Conservation (phyloP, 805 yeast species). For the Brettanomyces naardenensis region DNA sequence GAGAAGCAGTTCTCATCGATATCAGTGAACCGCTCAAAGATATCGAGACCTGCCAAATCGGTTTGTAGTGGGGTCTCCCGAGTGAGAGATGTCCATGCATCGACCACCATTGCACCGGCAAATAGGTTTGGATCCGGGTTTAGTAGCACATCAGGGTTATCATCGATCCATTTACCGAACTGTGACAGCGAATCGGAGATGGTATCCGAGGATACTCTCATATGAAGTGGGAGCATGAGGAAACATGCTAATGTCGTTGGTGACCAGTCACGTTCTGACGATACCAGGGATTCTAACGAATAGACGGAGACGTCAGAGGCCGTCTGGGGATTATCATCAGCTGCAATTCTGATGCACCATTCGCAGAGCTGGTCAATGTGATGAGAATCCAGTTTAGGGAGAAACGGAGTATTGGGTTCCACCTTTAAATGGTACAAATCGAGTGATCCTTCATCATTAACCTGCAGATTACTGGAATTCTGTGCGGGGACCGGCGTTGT, state of each 20-base stretch:
- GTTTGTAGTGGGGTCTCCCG: not conserved
- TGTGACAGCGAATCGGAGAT: not conserved
- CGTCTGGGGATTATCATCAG: not conserved
- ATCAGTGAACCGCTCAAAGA: not conserved
- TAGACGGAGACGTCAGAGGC: not conserved
- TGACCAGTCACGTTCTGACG: not conserved
- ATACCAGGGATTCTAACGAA: not conserved
- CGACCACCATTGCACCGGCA: slow-evolving; percentile 2
- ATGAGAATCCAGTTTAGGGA: not conserved
- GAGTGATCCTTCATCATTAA: not conserved
- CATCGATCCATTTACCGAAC: not conserved
- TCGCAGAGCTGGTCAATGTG: not conserved
- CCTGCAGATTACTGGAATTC: not conserved
- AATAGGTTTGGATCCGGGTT: not conserved
- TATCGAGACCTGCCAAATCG: no score
- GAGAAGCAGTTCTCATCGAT: not conserved
- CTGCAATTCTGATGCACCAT: not conserved
- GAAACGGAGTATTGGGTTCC: slow-evolving; percentile 1
- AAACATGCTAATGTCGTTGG: not conserved
- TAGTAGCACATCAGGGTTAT: not conserved
- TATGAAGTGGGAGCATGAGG: not conserved
- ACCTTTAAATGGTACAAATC: not conserved
- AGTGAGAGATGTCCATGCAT: not conserved
- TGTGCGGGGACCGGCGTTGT: not conserved
- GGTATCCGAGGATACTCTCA: not conserved